phyloP scores from a whole-genome alignment of 108 stramenopile genomes.

The Nitzschia palea region DNA sequence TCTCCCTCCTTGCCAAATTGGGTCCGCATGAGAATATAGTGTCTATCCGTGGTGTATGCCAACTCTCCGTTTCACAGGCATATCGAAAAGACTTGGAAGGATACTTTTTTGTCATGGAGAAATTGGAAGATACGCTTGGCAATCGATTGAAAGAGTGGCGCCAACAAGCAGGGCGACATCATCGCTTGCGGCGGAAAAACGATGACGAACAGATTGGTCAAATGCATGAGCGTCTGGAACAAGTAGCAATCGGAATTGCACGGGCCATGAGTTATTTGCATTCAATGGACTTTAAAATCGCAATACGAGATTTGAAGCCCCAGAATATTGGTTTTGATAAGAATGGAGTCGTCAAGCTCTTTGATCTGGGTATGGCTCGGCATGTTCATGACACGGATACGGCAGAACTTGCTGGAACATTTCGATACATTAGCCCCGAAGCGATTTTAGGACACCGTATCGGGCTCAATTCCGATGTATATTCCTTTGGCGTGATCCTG shows the following conservation, averaged over 20 bases:
- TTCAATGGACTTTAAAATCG: neutral
- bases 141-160: conserved; percentile 11
- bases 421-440: conserved; percentile 49
- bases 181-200: neutral
- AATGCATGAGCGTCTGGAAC: conserved; percentile 1
- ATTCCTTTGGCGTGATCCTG: conserved; percentile 56
- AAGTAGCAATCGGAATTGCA: conserved; percentile 13
- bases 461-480: conserved; percentile 47
- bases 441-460: conserved; percentile 24
- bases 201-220: neutral
- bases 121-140: neutral
- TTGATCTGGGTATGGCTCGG: conserved; percentile 68
- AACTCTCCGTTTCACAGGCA: neutral
- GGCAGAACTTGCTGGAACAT: conserved; percentile 36
- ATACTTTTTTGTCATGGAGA: conserved; percentile 15
- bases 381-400: conserved; percentile 13
- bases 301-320: conserved; percentile 25
- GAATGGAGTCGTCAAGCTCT: conserved; percentile 41
- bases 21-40: conserved; percentile 8
- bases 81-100: neutral
- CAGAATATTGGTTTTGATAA: conserved; percentile 51
- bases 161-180: neutral
- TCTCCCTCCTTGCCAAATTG: neutral
- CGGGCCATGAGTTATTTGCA: conserved; percentile 16
- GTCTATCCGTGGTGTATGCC: conserved; percentile 1